Conservation (phyloP, 192 early-diverging fungal genomes). For the Lunasporangiospora selenospora region DNA sequence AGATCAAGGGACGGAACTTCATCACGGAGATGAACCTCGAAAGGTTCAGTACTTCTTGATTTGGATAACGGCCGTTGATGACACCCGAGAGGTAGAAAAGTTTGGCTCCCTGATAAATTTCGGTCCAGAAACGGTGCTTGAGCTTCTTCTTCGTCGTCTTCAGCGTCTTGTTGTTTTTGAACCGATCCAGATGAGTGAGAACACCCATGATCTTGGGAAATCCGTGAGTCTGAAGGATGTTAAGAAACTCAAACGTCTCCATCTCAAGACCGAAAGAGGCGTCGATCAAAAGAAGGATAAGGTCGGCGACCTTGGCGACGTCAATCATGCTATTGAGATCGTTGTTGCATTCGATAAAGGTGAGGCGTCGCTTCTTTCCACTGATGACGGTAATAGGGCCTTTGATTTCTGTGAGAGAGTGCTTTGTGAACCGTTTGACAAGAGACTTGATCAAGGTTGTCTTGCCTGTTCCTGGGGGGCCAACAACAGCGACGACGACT, state of each 20-base stretch:
- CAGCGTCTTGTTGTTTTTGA: constrained; percentile 92
- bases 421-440: constrained; percentile 95
- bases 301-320: constrained; percentile 95
- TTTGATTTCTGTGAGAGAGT: constrained; percentile 88
- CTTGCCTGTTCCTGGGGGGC: constrained; percentile 93
- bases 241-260: constrained; percentile 99
- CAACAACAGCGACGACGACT: constrained; percentile 93
- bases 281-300: constrained; percentile 94
- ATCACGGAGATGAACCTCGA: constrained; percentile 98
- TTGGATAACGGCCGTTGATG: constrained; percentile 92
- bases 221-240: constrained; percentile 95
- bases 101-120: constrained; percentile 99
- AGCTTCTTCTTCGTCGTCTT: constrained; percentile 90
- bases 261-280: constrained; percentile 99
- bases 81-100: constrained; percentile 97
- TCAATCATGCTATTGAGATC: constrained; percentile 99
- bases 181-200: constrained; percentile 94
- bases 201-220: constrained; percentile 99
- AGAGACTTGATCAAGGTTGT: constrained; percentile 97
- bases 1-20: constrained; percentile 96
- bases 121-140: constrained; percentile 99
- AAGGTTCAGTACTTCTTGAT: constrained; percentile 93
- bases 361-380: constrained; percentile 93
- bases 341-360: constrained; percentile 97
- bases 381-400: constrained; percentile 98